Evolutionary conservation across 1,284 basidiomycete genomes (phyloP), one percentile per base, ranked within the genome.

Genomic region (Tilletia horrida): DNA sequence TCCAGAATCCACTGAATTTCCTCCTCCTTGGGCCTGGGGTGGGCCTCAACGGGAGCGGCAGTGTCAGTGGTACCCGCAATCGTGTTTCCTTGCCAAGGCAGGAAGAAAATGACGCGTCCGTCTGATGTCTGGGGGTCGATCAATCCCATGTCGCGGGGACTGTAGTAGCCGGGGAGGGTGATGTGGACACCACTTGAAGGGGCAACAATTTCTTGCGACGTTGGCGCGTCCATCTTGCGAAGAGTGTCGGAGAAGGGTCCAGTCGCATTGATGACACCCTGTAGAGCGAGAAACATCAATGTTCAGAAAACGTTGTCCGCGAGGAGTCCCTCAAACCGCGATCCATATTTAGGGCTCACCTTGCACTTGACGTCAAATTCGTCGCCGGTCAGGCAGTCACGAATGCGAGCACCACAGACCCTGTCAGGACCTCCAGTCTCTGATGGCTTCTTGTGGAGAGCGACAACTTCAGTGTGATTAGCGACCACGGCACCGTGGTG

Each of bases 51-150:
- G 2, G 84, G 83, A 0, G 90, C 88, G 0, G 92, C 90, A 0
- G 91, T 87, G 83, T 98, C 95, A 23, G 95, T 98, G 6, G 95
- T 97, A 29, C 94, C 95, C 2, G 95, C 95, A 71, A 98, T 95
- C 62, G 93, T 94, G 84, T 91, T 92, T 25, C 95, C 95, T 84
- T 97, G 91, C 95, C 95, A 98, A 0, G 95, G 95, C 23, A 98
- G 87, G 88, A 97, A 97, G 87, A 97, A 98, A 81, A 97, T 95
- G 69, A 98, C 94, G 57, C 95, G 90, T 0, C 95, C 95, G 76
- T 98, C 95, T 0, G 91, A 93, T 8, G 95, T 97, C 11, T 91
- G 86, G 0, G 95, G 95, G 83, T 98, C 95, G 65, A 98, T 88
- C 7, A 98, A 86, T 63, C 94, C 95, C 91, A 97, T 97, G 67